Conservation (phyloP, 768 basidiomycete genomes). For the Exidia glandulosa region DNA sequence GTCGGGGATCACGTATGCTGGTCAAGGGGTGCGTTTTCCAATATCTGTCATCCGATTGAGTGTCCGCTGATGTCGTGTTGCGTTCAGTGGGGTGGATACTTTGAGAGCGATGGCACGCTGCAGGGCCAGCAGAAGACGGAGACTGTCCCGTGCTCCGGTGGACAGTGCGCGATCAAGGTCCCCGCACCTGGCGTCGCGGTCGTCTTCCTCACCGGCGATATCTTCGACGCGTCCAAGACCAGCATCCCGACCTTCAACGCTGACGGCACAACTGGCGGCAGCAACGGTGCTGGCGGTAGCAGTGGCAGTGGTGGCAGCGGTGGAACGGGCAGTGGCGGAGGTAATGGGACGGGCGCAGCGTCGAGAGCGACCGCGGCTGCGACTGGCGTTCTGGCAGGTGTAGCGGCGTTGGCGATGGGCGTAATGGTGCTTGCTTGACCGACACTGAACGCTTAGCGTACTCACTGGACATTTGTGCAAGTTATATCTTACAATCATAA, state of each 20-base stretch:
- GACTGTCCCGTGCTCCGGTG: slow-evolving; percentile 45
- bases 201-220: slow-evolving; percentile 48
- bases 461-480: too few relatives aligned
- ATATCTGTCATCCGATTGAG: slow-evolving; percentile 42
- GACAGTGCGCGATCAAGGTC: slow-evolving; percentile 49
- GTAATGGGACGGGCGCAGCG: neutral
- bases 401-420: too few relatives aligned
- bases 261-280: neutral
- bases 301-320: neutral
- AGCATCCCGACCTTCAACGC: slow-evolving; percentile 32
- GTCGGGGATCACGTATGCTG: slow-evolving; percentile 33
- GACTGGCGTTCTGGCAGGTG: too few relatives aligned
- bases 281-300: neutral
- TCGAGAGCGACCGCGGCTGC: too few relatives aligned
- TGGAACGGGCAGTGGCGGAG: neutral
- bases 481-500: too few relatives aligned
- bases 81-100: slow-evolving; percentile 36
- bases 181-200: slow-evolving; percentile 65
- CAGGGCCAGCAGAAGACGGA: slow-evolving; percentile 42
- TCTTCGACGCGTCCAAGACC: slow-evolving; percentile 24
- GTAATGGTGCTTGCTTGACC: too few relatives aligned
- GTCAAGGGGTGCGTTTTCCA: too few relatives aligned
- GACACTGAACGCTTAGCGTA: too few relatives aligned
- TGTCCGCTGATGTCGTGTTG: neutral
- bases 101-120: slow-evolving; percentile 58